A percentile compares a stretch with the other conserved stretches of the same genome.
These are phyloP conservation scores for Leccinellum luteum DNA, from an alignment of 768 basidiomycete species.

Conservation along the genomic window DNA sequence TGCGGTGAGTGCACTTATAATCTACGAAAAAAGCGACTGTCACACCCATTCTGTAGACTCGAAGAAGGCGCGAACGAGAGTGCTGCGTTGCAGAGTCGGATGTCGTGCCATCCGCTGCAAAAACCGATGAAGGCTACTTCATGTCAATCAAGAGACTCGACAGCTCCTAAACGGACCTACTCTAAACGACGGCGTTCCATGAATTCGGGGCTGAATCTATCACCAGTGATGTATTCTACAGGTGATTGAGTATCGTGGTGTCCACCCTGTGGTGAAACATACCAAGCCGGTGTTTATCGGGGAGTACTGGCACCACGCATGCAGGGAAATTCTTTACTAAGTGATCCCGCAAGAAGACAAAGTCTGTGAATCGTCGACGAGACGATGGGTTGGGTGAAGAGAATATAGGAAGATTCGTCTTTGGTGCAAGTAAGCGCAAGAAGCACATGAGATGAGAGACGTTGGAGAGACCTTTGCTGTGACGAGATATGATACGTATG, in stretches of 20 bases:
- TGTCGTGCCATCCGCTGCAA: constrained; percentile 88
- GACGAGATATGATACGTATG: constrained; percentile 93
- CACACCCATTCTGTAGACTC: constrained; percentile 98
- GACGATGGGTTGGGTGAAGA: constrained; percentile 69
- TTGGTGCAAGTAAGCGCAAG: constrained; percentile 13
- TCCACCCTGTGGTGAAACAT: constrained; percentile 27
- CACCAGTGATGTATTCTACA: constrained; percentile 94
- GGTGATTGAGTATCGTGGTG: constrained; percentile 2
- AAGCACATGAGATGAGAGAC: background rate
- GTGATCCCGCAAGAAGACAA: constrained; percentile 88
- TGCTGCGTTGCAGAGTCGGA: constrained; percentile 89
- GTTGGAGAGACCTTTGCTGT: constrained; percentile 66
- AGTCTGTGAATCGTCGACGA: constrained; percentile 93
- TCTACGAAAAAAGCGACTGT: background rate
- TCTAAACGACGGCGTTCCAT: constrained; percentile 90
- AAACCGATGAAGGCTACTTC: constrained; percentile 82
- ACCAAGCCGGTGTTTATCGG: constrained; percentile 97
- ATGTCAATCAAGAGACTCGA: constrained; percentile 2
- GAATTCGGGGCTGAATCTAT: constrained; percentile 95
- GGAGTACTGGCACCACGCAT: constrained; percentile 95
- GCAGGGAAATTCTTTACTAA: constrained; percentile 92
- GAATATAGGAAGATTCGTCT: constrained; percentile 93
- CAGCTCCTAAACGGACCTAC: constrained; percentile 44
- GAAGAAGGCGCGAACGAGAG: constrained; percentile 90
- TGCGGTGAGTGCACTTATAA: constrained; percentile 3